A percentile compares a stretch with the other conserved stretches of the same genome.
Evolutionary conservation across 805 yeast genomes (phyloP).

Genomic region (Tetrapisispora phaffii): DNA sequence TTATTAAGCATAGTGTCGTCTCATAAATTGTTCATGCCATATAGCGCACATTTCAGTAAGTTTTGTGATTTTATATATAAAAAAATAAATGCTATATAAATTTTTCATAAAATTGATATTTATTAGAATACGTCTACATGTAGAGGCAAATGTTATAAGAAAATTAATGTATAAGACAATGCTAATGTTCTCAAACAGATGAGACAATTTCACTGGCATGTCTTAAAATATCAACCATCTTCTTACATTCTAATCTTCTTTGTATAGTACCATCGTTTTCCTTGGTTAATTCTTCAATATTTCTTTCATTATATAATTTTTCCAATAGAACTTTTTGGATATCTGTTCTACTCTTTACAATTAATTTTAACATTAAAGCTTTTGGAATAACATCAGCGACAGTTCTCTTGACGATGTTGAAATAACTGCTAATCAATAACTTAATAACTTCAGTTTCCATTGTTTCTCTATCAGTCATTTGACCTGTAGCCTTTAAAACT

Average conservation of each 20-base stretch:
- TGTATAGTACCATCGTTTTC: conserved; percentile 89
- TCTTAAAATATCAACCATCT: conserved; percentile 87
- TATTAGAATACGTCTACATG: background rate
- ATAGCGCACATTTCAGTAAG: too few species aligned
- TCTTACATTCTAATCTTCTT: conserved; percentile 86
- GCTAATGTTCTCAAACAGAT: conserved; percentile 22
- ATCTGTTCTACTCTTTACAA: conserved; percentile 72
- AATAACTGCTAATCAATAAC: conserved; percentile 80
- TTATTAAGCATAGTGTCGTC: too few species aligned
- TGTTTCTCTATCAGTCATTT: conserved; percentile 86
- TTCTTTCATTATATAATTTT: conserved; percentile 62
- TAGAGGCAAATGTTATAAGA: too few species aligned
- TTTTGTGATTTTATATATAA: too few species aligned
- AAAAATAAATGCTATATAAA: too few species aligned
- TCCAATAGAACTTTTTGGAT: conserved; percentile 85
- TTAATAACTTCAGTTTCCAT: conserved; percentile 97
- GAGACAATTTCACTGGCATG: conserved; percentile 85
- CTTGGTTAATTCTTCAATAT: conserved; percentile 67
- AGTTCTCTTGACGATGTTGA: conserved; percentile 84
- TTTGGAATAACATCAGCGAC: conserved; percentile 91
- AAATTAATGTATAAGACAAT: background rate
- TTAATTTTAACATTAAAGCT: conserved; percentile 87
- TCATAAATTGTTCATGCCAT: too few species aligned
- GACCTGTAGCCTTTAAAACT: conserved; percentile 83
- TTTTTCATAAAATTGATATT: background rate